A percentile compares a stretch with the other conserved stretches of the same genome.
These are phyloP conservation scores for Euphorbia lathyris DNA, from an alignment of 345 rosid species.

Conservation along the genomic window DNA sequence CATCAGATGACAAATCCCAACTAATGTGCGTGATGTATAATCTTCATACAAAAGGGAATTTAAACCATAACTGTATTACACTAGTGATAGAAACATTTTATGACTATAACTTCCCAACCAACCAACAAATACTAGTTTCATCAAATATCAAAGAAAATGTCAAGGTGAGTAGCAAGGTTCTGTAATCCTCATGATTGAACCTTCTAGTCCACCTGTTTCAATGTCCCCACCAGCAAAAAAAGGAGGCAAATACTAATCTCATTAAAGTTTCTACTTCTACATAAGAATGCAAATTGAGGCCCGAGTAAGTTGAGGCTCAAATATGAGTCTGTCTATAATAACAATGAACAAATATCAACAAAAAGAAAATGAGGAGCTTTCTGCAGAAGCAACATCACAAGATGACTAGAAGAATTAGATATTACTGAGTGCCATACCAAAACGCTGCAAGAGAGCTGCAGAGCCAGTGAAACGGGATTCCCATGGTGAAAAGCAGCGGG, in stretches of 20 bases:
- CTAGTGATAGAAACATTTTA: background rate
- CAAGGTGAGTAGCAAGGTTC: background rate
- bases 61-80: background rate
- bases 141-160: background rate
- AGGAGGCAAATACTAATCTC: background rate
- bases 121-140: background rate
- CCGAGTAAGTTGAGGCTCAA: background rate
- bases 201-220: background rate
- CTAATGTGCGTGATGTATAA: background rate
- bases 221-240: background rate
- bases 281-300: background rate
- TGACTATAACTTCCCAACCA: background rate
- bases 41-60: background rate
- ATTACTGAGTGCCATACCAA: conserved; percentile 49
- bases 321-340: background rate
- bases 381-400: background rate
- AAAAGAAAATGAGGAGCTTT: background rate
- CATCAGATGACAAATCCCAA: background rate
- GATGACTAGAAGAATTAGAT: background rate
- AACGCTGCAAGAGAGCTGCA: conserved; percentile 96
- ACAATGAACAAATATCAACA: background rate
- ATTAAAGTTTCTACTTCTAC: background rate
- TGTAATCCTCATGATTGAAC: background rate
- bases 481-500: conserved; percentile 65
- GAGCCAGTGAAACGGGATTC: conserved; percentile 74